A percentile compares a stretch with the other conserved stretches of the same genome.
phyloP scores from a whole-genome alignment of 2,329 filamentous ascomycete species.

The Penicillium frequentans region DNA sequence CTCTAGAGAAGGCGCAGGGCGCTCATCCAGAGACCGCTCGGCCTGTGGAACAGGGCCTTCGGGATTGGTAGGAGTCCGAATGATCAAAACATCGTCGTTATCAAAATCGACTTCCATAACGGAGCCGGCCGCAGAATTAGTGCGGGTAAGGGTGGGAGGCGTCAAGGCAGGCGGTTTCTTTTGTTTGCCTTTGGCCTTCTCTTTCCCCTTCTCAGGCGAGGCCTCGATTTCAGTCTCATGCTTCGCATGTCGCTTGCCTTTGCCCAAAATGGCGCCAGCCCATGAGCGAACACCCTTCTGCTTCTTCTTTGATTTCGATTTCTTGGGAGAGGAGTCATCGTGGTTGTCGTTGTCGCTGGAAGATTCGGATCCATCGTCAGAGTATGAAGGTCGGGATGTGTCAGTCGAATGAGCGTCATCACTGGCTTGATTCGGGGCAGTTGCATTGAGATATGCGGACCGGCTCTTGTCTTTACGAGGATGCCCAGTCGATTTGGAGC shows the following conservation, averaged over 20 bases:
- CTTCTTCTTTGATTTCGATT: conserved; percentile 47
- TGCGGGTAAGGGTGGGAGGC: conserved; percentile 44
- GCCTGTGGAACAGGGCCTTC: conserved; percentile 28
- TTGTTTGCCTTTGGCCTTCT: conserved; percentile 2
- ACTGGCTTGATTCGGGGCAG: conserved; percentile 10
- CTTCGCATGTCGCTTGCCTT: conserved; percentile 47
- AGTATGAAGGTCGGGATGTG: conserved; percentile 27
- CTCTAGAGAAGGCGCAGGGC: conserved; percentile 24
- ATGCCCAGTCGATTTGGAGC: conserved; percentile 43
- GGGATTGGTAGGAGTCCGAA: conserved; percentile 44
- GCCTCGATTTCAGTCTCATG: conserved; percentile 34
- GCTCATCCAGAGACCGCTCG: conserved; percentile 17
- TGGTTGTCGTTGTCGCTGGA: conserved; percentile 30
- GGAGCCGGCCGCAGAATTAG: conserved; percentile 43
- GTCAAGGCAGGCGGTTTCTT: conserved; percentile 31
- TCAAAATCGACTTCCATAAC: conserved; percentile 50
- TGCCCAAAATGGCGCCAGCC: conserved; percentile 51
- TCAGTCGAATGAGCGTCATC: conserved; percentile 26
- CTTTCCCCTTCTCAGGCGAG: conserved; percentile 14
- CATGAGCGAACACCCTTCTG: conserved; percentile 73
- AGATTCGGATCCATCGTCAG: conserved; percentile 31
- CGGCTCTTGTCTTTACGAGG: conserved; percentile 32
- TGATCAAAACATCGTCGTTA: conserved; percentile 50
- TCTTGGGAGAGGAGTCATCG: conserved; percentile 28
- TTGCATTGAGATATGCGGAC: conserved; percentile 20